phyloP scores from a whole-genome alignment of 305 asterid species.

The Solanum hybrid region DNA sequence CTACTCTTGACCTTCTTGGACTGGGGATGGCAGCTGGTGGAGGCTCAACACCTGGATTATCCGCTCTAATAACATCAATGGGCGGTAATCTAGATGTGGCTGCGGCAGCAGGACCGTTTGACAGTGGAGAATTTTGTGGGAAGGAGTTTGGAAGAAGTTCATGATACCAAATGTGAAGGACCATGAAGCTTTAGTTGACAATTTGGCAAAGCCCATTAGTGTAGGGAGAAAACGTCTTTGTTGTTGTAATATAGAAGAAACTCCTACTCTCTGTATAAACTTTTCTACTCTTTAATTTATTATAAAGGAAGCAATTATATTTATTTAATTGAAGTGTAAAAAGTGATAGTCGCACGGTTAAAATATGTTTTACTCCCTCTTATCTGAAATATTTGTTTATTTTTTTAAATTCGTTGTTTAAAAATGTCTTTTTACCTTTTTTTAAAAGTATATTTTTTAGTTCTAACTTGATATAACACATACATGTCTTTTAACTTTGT shows the following conservation, averaged over 20 bases:
- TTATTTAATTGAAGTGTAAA: background rate
- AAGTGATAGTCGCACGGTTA: background rate
- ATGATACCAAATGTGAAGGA: background rate
- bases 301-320: background rate
- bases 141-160: slow-evolving; percentile 20
- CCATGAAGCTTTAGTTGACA: background rate
- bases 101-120: slow-evolving; percentile 28
- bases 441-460: too few relatives aligned
- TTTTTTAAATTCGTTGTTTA: too few relatives aligned
- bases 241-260: background rate
- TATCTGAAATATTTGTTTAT: background rate
- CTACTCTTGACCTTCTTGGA: slow-evolving; percentile 89
- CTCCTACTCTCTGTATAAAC: background rate
- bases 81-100: slow-evolving; percentile 46
- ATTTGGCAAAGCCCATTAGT: background rate
- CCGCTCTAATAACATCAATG: slow-evolving; percentile 62
- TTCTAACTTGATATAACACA: background rate
- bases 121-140: slow-evolving; percentile 40
- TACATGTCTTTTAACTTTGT: background rate
- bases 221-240: background rate
- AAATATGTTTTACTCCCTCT: background rate
- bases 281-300: background rate
- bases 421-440: background rate
- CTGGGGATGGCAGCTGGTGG: slow-evolving; percentile 88
- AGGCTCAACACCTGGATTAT: slow-evolving; percentile 46